Base-by-base conservation (phyloP, 2,329 filamentous ascomycete genomes). In the Diaporthe sp. region DNA sequence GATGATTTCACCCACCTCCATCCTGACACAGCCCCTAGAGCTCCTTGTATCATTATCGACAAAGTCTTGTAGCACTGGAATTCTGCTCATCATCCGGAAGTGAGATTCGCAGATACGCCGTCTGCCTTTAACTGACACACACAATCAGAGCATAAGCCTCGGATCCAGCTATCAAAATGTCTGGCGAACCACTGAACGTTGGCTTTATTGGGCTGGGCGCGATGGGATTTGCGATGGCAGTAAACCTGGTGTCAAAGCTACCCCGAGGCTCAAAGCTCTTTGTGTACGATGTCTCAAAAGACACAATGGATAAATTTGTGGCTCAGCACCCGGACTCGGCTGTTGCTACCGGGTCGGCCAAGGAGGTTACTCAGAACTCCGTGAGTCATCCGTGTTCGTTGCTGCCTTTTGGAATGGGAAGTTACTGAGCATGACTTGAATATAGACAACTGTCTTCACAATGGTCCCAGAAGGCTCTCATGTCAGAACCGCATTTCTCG, bases 401-500 rank as follows among this genome's bases (percentile, higher is more conserved):
- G 44, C 37, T 17, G 15, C 22, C 4, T 4, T 12, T 22, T 4
- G 53, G 28, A 1, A n/a, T n/a, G n/a, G 15, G 2, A 58, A n/a
- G 1, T 37, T 28, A 22, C 39, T 34, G 19, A 71, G 13, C 3
- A 15, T 5, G 12, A 51, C 12, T 46, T 39, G 9, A 44, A 12
- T 42, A 10, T 78, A 94, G 92, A 88, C 91, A 82, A 90, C 89
- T 28, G 88, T 93, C 78, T 87, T 94, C 72, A 93, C 92, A 13
- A 92, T 91, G 80, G 87, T 94, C 3, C 92, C 92, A 2, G 91
- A 93, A 79, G 91, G 92, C 2, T 86, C 90, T 60, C 92, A 94
- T 79, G 92, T 94, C 73, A 89, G 90, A 79, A 87, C 88, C 28
- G 92, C 94, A 42, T 94, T 92, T 80, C 76, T 81, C 7, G 74